A percentile compares a stretch with the other conserved stretches of the same genome.
These are phyloP conservation scores for Tephrocybe sp. DNA, from an alignment of 768 basidiomycete genomes.

Conservation along the genomic window DNA sequence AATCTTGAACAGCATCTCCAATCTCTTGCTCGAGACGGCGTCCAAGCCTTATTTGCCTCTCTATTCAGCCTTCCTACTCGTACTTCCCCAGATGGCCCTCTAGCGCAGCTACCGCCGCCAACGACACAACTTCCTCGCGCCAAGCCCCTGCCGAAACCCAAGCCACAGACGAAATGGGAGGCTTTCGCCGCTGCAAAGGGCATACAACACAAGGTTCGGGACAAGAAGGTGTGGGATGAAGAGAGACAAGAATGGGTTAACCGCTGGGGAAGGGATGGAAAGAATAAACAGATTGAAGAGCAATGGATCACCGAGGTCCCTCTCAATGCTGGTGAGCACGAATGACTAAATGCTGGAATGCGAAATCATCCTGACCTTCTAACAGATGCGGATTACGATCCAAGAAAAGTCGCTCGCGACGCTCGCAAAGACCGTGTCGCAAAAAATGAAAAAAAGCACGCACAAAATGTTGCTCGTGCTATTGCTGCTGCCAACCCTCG, in stretches of 20 bases:
- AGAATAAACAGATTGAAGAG: slow-evolving; percentile 82
- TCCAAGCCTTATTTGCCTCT: slow-evolving; percentile 74
- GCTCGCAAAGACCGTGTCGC: slow-evolving; percentile 77
- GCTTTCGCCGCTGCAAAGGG: slow-evolving; percentile 92
- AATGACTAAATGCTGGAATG: background rate
- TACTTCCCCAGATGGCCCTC: slow-evolving; percentile 74
- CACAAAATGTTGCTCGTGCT: slow-evolving; percentile 69
- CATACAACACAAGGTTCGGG: slow-evolving; percentile 74
- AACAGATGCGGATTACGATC: slow-evolving; percentile 77
- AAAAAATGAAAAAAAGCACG: slow-evolving; percentile 80
- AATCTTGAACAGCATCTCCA: slow-evolving; percentile 81
- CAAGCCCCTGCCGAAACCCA: slow-evolving; percentile 91
- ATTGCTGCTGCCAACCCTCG: slow-evolving; percentile 29
- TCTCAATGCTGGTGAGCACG: slow-evolving; percentile 64
- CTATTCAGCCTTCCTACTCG: slow-evolving; percentile 82
- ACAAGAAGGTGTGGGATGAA: slow-evolving; percentile 90
- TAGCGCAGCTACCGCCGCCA: slow-evolving; percentile 78
- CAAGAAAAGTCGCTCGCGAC: slow-evolving; percentile 68
- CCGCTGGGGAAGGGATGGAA: slow-evolving; percentile 86
- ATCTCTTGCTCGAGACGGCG: slow-evolving; percentile 74
- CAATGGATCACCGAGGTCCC: slow-evolving; percentile 95
- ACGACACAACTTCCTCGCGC: slow-evolving; percentile 79
- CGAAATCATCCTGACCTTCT: background rate
- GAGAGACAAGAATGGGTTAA: slow-evolving; percentile 91
- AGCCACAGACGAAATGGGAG: slow-evolving; percentile 96